Evolutionary conservation across 768 basidiomycete genomes (phyloP).

Genomic region (Peribolospora kevripleyi): DNA sequence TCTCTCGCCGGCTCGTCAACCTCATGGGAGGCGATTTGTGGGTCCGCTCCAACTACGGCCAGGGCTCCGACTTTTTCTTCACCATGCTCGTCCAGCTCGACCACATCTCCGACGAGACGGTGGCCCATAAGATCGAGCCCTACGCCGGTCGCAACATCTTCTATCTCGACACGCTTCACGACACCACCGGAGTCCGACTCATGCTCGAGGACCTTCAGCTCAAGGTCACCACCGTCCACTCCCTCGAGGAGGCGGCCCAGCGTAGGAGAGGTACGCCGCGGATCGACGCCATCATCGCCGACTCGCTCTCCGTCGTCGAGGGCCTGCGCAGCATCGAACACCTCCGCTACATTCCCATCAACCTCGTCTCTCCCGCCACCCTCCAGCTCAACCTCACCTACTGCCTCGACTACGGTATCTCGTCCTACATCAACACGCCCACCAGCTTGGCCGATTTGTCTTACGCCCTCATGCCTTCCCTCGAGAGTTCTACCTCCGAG

Average conservation of each 20-base stretch:
- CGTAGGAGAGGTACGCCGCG: conserved; percentile 34
- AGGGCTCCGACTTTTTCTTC: conserved; percentile 90
- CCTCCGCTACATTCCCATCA: conserved; percentile 85
- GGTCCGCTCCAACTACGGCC: conserved; percentile 84
- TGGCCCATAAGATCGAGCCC: conserved; percentile 45
- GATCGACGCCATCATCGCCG: conserved; percentile 86
- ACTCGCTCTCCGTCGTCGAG: conserved; percentile 66
- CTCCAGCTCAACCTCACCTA: conserved; percentile 26
- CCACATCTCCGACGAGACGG: conserved; percentile 45
- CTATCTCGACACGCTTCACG: conserved; percentile 57
- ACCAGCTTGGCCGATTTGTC: conserved; percentile 68
- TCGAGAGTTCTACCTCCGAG: conserved; percentile 82
- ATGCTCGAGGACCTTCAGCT: conserved; percentile 58
- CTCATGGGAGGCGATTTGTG: conserved; percentile 98
- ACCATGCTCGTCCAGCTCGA: conserved; percentile 50
- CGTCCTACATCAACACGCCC: conserved; percentile 79
- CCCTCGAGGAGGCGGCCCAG: conserved; percentile 41
- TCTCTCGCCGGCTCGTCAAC: conserved; percentile 76
- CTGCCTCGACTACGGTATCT: conserved; percentile 89
- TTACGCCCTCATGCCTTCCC: conserved; percentile 71
- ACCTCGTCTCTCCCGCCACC: conserved; percentile 26
- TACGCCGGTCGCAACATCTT: conserved; percentile 73
- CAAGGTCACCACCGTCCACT: conserved; percentile 46
- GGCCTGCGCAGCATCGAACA: conserved; percentile 68
- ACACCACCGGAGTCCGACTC: conserved; percentile 47